Conservation (phyloP, 2,329 filamentous ascomycete genomes). For the Sarocladium strictum region DNA sequence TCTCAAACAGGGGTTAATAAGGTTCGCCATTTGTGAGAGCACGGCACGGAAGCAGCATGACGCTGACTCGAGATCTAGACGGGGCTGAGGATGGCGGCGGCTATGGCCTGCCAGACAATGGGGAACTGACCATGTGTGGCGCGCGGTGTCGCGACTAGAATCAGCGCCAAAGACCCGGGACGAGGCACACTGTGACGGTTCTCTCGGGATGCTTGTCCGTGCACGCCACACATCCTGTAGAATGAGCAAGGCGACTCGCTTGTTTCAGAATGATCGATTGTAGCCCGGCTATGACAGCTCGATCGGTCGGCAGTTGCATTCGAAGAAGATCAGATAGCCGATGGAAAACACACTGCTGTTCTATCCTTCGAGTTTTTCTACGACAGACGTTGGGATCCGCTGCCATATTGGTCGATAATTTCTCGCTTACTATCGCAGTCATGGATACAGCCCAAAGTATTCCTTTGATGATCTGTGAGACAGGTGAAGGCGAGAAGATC, state of each 20-base stretch:
- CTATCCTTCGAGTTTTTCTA: not conserved
- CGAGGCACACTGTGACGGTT: not conserved
- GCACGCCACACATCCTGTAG: not conserved
- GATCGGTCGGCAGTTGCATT: constrained; percentile 2
- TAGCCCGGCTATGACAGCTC: not conserved
- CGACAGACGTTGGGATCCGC: too few relatives aligned
- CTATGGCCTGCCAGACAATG: not conserved
- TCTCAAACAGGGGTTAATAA: not conserved
- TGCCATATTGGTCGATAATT: too few relatives aligned
- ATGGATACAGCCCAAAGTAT: too few relatives aligned
- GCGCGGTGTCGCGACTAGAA: not conserved
- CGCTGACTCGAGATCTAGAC: not conserved
- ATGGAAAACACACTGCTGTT: not conserved
- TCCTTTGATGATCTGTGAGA: too few relatives aligned
- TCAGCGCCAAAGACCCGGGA: not conserved
- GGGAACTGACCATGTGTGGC: not conserved
- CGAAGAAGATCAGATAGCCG: not conserved
- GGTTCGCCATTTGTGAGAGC: not conserved
- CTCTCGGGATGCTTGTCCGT: not conserved
- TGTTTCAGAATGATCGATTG: constrained; percentile 3
- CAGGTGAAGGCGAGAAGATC: too few relatives aligned
- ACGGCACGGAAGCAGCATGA: not conserved
- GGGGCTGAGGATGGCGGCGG: not conserved
- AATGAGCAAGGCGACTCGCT: constrained; percentile 1
- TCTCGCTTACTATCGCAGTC: too few relatives aligned